Evolutionary conservation across 2,329 filamentous ascomycete species (phyloP).

Genomic region (Lachnellula subtilissima): DNA sequence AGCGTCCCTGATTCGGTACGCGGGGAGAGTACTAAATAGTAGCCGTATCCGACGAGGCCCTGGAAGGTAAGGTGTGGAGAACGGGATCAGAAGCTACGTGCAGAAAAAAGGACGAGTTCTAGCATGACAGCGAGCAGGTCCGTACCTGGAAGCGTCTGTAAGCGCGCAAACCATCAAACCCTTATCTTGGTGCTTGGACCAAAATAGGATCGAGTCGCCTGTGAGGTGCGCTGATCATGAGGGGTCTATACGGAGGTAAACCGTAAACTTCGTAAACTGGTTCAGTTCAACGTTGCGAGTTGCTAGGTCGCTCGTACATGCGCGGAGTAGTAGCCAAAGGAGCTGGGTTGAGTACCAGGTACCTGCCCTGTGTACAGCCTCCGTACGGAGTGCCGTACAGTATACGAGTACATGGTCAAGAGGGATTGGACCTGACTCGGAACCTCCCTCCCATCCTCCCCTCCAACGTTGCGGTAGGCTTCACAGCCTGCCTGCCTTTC

Average conservation of each 20-base stretch:
- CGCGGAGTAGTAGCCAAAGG: background rate
- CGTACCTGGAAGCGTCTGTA: background rate
- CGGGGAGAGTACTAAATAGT: slow-evolving; percentile 1
- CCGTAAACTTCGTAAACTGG: background rate
- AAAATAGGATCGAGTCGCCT: background rate
- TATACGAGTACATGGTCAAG: background rate
- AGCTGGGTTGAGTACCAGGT: background rate
- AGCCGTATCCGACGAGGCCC: slow-evolving; percentile 1
- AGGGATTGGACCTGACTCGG: background rate
- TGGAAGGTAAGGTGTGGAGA: background rate
- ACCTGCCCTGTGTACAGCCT: background rate
- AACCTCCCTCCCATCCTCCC: background rate
- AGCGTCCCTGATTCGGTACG: background rate
- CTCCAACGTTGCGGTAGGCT: background rate
- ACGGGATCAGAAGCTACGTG: background rate
- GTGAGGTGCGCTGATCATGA: slow-evolving; percentile 6
- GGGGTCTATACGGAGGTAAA: background rate
- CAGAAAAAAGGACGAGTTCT: background rate
- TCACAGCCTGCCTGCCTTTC: background rate
- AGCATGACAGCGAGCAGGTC: background rate
- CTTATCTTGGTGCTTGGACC: slow-evolving; percentile 4
- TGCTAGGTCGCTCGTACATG: background rate
- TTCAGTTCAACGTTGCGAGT: background rate
- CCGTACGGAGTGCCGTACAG: no score
- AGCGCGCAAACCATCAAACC: slow-evolving; percentile 8